Base-by-base conservation (phyloP, 108 stramenopile species). In the Nitzschia sp. region DNA sequence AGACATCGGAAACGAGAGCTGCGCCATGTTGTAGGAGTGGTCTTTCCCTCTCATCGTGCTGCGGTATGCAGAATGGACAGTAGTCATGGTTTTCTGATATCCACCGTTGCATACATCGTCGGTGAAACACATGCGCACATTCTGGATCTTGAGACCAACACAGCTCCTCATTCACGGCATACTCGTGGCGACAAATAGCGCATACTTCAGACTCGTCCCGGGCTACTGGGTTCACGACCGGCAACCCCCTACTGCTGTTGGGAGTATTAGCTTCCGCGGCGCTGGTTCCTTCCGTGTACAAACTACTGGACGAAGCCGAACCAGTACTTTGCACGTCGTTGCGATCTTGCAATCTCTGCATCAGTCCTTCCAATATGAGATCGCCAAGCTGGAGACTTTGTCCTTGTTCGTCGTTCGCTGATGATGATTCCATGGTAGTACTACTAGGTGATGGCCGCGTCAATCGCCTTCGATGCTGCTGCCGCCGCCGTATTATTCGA, bases 101-200 rank as follows among this genome's bases (percentile, higher is more conserved):
- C 60, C 60, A 62, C 45, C 16, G 23, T 44, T 44, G 34, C 38
- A 62, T 27, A 22, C 60, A 62, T 23, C n/a, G 3, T 62, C 41
- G 16, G 38, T 62, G 60, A 25, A 62, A 62, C 3, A 62, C 60
- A 44, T 62, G 60, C 5, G 25, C 15, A 21, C 60, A 62, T 15
- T 46, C 8, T 17, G 60, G 60, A 62, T 62, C 60, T 45, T 26
- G 23, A 17, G 60, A 62, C 60, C 60, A 62, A 25, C 60, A 62
- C 8, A 62, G 17, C 38, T 62, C 26, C 22, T 45, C 41, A 45
- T 45, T 62, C 9, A 45, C 31, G 34, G 23, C 60, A 45, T 45
- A 45, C 9, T 41, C 41, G 19, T 45, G 11, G 17, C 38, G 16
- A 41, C 60, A 62, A 27, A 62, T 45, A 15, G 60, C 60, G 45